Evolutionary conservation across 1,284 basidiomycete genomes (phyloP), one percentile per base, ranked within the genome.

Genomic region (Rhodotorula sp.): DNA sequence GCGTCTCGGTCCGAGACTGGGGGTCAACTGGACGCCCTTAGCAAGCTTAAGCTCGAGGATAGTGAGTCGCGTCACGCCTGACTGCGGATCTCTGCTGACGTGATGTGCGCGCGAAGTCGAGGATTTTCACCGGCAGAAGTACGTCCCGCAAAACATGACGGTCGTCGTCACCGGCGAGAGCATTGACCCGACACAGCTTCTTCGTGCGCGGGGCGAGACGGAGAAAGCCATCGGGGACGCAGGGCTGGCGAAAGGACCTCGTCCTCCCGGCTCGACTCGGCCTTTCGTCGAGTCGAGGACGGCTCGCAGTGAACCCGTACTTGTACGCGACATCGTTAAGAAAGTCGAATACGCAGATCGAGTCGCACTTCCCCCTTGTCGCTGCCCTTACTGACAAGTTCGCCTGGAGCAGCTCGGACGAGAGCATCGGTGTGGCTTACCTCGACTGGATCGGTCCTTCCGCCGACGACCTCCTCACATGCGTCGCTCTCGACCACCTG

Each of bases 1-100:
- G 96, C 88, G 20, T 99, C 98, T 79, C 87, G 94, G 28, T 94
- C 91, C 78, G 96, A 99, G 83, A 98, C 95, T 0, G 96, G 96
- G 31, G 96, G 96, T 54, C 82, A 98, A 51, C 94, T 98, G 91
- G 87, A 90, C 73, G 91, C 91, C 4, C 83, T 99, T 54, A 86
- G 96, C 50, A 86, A 89, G 18, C 83, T 99, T 64, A 89, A 87
- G 4, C 88, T 94, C 30, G 88, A 97, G 73, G 88, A 95, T 83
- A 95, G 94, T 96, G 78, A 80, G 84, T 78, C 18, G 34, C 52
- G 67, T 51, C 30, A 28, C 40, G 56, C 76, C 9, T 1, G 11
- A 40, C 22, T 1, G 13, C 37, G 1, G 28, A 6, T 10, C 8
- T n/a, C 11, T 18, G 15, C 26, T 22, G 11, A 24, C n/a, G 15